Evolutionary conservation across 129 eudicot genomes (phyloP), one percentile per base, ranked within the genome.

Genomic region (Scalesia atractyloides): DNA sequence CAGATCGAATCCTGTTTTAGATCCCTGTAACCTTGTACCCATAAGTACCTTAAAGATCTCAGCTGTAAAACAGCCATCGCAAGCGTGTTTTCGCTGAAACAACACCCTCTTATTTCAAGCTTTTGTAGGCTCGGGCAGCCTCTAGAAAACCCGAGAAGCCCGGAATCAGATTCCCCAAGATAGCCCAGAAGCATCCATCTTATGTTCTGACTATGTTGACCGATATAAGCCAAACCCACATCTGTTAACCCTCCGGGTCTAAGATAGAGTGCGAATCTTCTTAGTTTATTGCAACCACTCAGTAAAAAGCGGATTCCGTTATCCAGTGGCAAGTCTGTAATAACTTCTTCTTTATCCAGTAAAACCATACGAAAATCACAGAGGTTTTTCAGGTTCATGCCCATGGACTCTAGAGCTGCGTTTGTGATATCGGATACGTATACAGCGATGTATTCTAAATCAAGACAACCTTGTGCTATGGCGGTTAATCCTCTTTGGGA

Each of bases 301-400:
- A 92, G 51, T 54, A 92, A 84, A 19, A 92, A 82, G 13, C 82
- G 85, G 62, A 92, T 90, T 60, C 98, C 98, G 22, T 84, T 82
- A 70, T 92, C 98, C n/a, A 92, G 92, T 30, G 98, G 98, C 41
- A 92, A 69, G 68, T 92, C 98, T 3, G 96, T 80, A 41, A 92
- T 80, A 14, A 17, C 69, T 26, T 82, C 90, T 76, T 89, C 90
- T 36, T 84, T 76, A 63, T 85, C 96, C 46, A 92, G 92, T 63
- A 92, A 79, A 50, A 87, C 98, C 68, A 92, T n/a, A 17, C 98
- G 95, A 66, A 92, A 92, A 80, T 92, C 96, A 15, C 71, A 33
- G 9, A 92, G 95, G 37, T 87, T 89, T 60, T 80, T 87, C 76
- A 85, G 72, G 84, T 87, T 68, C 54, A 82, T 76, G 33, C 98